These are phyloP conservation scores for Candida jianshihensis DNA, from an alignment of 805 yeast genomes.

Conservation along the genomic window DNA sequence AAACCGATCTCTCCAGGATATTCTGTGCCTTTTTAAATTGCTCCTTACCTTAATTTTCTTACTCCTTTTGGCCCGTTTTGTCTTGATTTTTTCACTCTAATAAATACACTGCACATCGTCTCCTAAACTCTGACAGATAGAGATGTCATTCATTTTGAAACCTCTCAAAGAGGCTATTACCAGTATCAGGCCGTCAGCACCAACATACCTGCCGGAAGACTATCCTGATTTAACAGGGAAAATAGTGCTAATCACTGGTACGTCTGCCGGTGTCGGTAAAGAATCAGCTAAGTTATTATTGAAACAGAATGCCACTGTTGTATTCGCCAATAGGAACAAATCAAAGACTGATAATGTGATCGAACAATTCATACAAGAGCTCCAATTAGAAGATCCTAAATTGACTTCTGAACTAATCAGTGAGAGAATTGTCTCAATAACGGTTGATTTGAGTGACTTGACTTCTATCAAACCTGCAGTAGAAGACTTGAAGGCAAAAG, in stretches of 20 bases:
- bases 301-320: conserved; percentile 27
- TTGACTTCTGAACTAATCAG: conserved; percentile 8
- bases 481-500: conserved; percentile 16
- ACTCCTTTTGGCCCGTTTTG: no score
- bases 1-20: no score
- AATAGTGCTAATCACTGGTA: conserved; percentile 26
- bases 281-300: conserved; percentile 26
- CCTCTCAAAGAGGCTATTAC: background rate
- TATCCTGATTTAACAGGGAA: conserved; percentile 24
- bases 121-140: no score
- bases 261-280: conserved; percentile 28
- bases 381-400: conserved; percentile 13
- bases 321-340: conserved; percentile 30
- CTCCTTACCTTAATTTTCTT: no score
- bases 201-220: conserved; percentile 22
- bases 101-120: no score
- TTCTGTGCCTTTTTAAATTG: no score
- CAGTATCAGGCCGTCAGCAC: conserved; percentile 10
- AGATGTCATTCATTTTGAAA: background rate
- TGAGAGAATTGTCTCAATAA: conserved; percentile 19
- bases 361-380: conserved; percentile 19
- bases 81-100: no score
- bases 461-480: conserved; percentile 33
- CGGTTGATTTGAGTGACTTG: conserved; percentile 34
- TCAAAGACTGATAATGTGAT: conserved; percentile 26